Evolutionary conservation across 192 early-diverging fungal species (phyloP).

Genomic region (Allomyces javanicus): DNA sequence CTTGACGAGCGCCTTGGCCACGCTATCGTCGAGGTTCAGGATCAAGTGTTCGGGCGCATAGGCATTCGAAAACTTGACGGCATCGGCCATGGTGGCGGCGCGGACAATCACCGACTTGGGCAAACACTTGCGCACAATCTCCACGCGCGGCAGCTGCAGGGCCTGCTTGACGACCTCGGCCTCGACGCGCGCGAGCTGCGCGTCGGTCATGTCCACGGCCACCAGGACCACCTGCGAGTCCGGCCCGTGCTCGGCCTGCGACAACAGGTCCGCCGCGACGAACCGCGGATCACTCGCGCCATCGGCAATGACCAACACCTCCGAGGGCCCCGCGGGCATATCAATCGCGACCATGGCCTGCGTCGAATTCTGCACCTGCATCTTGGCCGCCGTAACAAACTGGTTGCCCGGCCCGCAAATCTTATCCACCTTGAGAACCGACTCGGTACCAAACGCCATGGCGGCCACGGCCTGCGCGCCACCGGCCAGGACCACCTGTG

Average conservation of each 20-base stretch:
- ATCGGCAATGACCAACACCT: constrained; percentile 94
- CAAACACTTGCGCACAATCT: constrained; percentile 73
- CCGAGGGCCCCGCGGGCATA: constrained; percentile 99
- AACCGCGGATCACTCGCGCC: constrained; percentile 61
- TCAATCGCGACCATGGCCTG: constrained; percentile 88
- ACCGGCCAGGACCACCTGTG: constrained; percentile 74
- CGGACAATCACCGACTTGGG: constrained; percentile 62
- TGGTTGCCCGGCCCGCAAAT: constrained; percentile 99
- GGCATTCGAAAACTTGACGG: constrained; percentile 78
- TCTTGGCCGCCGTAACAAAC: constrained; percentile 99
- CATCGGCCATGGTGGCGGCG: constrained; percentile 49
- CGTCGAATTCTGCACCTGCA: constrained; percentile 87
- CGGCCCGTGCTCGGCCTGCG: constrained; percentile 91
- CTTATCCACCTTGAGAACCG: constrained; percentile 97
- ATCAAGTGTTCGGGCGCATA: constrained; percentile 99
- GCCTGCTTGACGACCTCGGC: constrained; percentile 66
- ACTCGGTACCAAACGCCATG: constrained; percentile 95
- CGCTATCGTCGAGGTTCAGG: constrained; percentile 50
- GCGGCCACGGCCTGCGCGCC: constrained; percentile 97
- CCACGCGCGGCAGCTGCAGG: constrained; percentile 57
- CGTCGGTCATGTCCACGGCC: constrained; percentile 48
- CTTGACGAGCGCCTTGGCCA: constrained; percentile 36
- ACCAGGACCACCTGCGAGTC: constrained; percentile 95
- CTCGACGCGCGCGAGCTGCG: constrained; percentile 54
- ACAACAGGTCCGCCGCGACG: constrained; percentile 85